Percentiles rank a stretch among this genome's conserved stretches.
phyloP scores from a whole-genome alignment of 345 rosid genomes.

The Pistacia vera region DNA sequence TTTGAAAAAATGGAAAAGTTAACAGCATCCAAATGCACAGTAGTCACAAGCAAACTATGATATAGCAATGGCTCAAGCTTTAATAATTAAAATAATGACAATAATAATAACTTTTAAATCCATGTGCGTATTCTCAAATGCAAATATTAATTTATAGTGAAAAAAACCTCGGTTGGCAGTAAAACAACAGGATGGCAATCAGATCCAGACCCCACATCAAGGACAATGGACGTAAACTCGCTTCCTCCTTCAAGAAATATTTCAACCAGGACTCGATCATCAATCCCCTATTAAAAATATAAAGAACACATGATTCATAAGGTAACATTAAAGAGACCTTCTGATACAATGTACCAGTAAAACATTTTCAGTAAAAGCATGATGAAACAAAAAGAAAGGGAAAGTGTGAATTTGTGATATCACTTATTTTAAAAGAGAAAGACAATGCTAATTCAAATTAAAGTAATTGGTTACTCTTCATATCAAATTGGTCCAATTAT shows the following conservation, averaged over 20 bases:
- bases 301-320: slow-evolving; percentile 11
- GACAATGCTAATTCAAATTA: not conserved
- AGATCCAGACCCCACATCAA: slow-evolving; percentile 83
- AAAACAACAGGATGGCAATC: slow-evolving; percentile 78
- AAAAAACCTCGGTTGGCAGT: slow-evolving; percentile 85
- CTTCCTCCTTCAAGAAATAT: slow-evolving; percentile 83
- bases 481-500: slow-evolving; percentile 9
- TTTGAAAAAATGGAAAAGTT: not conserved
- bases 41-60: too few species aligned
- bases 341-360: not conserved
- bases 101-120: not conserved
- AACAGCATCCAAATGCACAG: too few species aligned
- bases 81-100: too few species aligned
- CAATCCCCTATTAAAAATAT: slow-evolving; percentile 66
- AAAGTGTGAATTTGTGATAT: too few species aligned
- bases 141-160: slow-evolving; percentile 16
- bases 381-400: too few species aligned
- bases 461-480: not conserved
- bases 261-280: slow-evolving; percentile 73
- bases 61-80: not conserved
- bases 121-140: not conserved
- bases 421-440: not conserved
- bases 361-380: not conserved
- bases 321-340: slow-evolving; percentile 14
- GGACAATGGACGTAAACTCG: slow-evolving; percentile 90